Conservation (phyloP, 2,329 filamentous ascomycete genomes). For the Lasiodiplodia sp. region DNA sequence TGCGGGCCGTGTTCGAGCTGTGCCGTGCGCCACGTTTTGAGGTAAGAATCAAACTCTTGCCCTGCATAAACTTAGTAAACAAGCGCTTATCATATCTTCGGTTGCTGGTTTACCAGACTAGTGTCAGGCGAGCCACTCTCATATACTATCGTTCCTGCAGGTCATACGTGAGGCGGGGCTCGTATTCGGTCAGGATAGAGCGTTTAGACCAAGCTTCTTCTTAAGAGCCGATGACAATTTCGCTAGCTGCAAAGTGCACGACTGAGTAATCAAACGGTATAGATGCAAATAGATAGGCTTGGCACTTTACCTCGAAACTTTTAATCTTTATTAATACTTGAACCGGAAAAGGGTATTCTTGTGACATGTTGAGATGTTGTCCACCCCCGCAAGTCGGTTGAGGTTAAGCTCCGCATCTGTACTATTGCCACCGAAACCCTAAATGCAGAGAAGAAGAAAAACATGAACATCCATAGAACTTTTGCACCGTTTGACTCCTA, state of each 20-base stretch:
- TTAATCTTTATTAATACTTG: neutral
- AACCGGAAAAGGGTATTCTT: neutral
- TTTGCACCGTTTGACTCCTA: slow-evolving; percentile 23
- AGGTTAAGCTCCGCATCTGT: neutral
- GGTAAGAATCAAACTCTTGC: neutral
- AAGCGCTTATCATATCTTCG: neutral
- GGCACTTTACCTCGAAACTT: neutral
- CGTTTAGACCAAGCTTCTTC: neutral
- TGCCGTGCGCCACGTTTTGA: neutral
- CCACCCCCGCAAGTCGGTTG: neutral
- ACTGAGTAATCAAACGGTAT: neutral
- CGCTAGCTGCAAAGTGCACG: neutral
- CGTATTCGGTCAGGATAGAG: neutral
- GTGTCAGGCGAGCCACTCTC: neutral
- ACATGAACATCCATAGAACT: neutral
- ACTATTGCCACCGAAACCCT: slow-evolving; percentile 16
- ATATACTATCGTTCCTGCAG: neutral
- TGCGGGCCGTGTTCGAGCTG: neutral
- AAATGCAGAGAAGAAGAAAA: neutral
- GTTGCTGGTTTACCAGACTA: neutral
- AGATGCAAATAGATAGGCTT: neutral
- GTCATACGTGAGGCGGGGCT: neutral
- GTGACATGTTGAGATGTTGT: neutral
- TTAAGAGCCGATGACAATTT: neutral
- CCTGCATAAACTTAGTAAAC: neutral